A percentile compares a stretch with the other conserved stretches of the same genome.
Conservation (phyloP, 768 basidiomycete genomes). For the Tulasnella sp. region DNA sequence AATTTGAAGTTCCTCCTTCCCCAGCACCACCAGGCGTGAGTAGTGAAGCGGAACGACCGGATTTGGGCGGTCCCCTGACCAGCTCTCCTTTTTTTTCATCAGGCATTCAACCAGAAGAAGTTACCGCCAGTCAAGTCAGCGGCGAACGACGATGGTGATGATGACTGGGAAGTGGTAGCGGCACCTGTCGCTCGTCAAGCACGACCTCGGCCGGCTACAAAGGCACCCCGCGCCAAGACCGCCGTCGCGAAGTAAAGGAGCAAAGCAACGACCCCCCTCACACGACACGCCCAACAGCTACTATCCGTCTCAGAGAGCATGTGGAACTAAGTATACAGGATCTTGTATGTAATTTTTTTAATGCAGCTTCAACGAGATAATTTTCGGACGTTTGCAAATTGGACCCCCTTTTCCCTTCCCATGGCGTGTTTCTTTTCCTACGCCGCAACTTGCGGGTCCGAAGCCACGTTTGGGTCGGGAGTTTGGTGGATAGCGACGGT, state of each 20-base stretch:
- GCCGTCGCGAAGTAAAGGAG: not conserved
- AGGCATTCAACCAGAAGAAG: not conserved
- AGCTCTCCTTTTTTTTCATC: not conserved
- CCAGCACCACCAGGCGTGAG: not conserved
- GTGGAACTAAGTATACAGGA: not conserved
- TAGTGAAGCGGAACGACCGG: not conserved
- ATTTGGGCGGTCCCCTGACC: not conserved
- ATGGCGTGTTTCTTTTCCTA: not conserved
- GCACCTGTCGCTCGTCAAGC: not conserved
- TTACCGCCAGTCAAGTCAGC: not conserved
- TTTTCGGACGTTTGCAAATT: not conserved
- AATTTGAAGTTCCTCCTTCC: not conserved
- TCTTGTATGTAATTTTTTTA: constrained; percentile 1
- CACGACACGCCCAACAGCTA: not conserved
- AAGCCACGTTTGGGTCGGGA: not conserved
- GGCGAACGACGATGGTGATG: not conserved
- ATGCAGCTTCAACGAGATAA: not conserved
- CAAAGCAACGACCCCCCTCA: too few relatives aligned
- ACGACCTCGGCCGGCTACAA: not conserved
- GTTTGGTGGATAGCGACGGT: not conserved
- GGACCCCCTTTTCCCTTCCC: not conserved
- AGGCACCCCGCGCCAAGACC: not conserved
- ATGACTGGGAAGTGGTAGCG: not conserved
- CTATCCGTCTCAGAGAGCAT: not conserved
- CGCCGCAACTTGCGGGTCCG: constrained; percentile 1